Evolutionary conservation across 2,329 filamentous ascomycete species (phyloP).

Genomic region (Parafenestella ontariensis): DNA sequence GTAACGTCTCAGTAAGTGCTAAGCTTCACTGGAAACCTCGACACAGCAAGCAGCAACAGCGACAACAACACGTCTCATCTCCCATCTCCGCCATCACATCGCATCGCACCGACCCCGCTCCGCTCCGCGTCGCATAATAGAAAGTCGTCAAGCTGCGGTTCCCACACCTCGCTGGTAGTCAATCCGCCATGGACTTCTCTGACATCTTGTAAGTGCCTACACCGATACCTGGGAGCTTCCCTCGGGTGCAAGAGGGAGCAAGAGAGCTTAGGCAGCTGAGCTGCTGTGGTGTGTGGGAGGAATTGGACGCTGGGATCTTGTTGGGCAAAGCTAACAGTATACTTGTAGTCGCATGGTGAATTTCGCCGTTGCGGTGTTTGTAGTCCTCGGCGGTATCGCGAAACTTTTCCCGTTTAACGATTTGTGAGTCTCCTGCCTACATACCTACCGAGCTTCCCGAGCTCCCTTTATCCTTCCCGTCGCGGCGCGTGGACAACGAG

Average conservation of each 20-base stretch:
- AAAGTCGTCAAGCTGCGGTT: conserved; percentile 42
- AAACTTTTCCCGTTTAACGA: conserved; percentile 67
- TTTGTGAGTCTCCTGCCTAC: conserved; percentile 47
- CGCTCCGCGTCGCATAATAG: not conserved
- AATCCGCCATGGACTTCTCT: conserved; percentile 79
- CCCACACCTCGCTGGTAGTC: conserved; percentile 37
- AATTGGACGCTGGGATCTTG: conserved; percentile 8
- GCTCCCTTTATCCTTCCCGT: no score
- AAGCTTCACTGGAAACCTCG: no score
- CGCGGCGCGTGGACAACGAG: no score
- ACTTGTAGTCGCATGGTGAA: conserved; percentile 85
- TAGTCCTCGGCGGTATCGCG: conserved; percentile 82
- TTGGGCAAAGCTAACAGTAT: conserved; percentile 25
- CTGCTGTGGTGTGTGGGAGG: conserved; percentile 12
- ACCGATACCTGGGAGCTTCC: conserved; percentile 14
- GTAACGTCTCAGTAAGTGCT: no score
- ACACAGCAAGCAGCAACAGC: no score
- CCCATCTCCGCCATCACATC: conserved; percentile 11
- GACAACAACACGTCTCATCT: conserved; percentile 7
- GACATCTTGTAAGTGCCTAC: conserved; percentile 92
- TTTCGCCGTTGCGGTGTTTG: conserved; percentile 83
- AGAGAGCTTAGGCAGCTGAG: conserved; percentile 30
- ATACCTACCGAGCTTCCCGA: conserved; percentile 1
- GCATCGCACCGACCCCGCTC: conserved; percentile 2
- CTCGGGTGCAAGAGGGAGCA: no score